phyloP scores from a whole-genome alignment of 108 stramenopile species.

The Stephanodiscus triporus region DNA sequence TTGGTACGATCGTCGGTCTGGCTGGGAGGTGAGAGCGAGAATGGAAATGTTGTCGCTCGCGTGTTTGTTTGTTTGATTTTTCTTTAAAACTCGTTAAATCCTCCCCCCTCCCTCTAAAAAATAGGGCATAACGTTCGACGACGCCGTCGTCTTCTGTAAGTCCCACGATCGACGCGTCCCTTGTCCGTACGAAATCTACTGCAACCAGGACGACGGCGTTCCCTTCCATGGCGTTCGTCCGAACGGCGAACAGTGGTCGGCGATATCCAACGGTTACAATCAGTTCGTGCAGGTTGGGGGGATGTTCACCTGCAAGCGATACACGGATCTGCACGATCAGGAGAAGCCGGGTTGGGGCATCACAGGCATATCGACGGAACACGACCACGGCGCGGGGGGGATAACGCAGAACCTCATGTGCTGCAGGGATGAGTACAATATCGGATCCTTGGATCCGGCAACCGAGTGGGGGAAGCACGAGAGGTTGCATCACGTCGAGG shows the following conservation, averaged over 20 bases:
- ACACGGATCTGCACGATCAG: slow-evolving; percentile 27
- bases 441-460: slow-evolving; percentile 13
- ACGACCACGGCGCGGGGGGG: slow-evolving; percentile 47
- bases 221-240: slow-evolving; percentile 25
- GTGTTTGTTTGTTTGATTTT: no score
- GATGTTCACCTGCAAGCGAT: slow-evolving; percentile 26
- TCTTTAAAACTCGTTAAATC: neutral
- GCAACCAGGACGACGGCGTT: slow-evolving; percentile 19
- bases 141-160: slow-evolving; percentile 39
- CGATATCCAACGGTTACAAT: slow-evolving; percentile 38
- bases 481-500: slow-evolving; percentile 13
- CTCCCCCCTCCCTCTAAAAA: neutral
- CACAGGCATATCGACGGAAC: slow-evolving; percentile 30
- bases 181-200: slow-evolving; percentile 47
- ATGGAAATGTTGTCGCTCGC: neutral
- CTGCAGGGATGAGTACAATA: slow-evolving; percentile 29
- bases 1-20: slow-evolving; percentile 36
- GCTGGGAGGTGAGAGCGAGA: slow-evolving; percentile 25
- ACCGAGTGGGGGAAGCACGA: slow-evolving; percentile 34
- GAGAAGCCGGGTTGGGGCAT: slow-evolving; percentile 39
- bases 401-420: slow-evolving; percentile 49
- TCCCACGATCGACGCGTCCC: slow-evolving; percentile 36
- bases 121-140: slow-evolving; percentile 35
- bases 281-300: slow-evolving; percentile 46
- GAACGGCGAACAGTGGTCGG: slow-evolving; percentile 44